A percentile compares a stretch with the other conserved stretches of the same genome.
Conservation (phyloP, 805 yeast genomes). For the Ogataea pilisensis region DNA sequence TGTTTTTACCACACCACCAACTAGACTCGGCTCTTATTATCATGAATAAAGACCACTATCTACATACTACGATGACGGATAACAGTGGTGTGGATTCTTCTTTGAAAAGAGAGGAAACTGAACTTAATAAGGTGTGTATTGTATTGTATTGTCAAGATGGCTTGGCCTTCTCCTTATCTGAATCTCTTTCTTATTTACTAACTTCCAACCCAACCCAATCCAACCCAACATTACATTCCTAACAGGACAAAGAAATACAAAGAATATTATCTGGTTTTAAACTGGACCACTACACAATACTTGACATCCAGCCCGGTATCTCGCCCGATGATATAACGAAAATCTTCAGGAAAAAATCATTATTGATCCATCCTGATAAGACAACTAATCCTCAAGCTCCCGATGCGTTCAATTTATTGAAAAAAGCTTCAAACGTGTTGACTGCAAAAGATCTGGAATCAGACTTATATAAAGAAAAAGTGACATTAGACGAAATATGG, state of each 20-base stretch:
- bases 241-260: conserved; percentile 53
- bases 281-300: conserved; percentile 51
- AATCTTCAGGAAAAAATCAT: conserved; percentile 52
- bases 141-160: too few relatives aligned
- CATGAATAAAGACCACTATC: too few relatives aligned
- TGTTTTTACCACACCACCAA: too few relatives aligned
- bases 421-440: conserved; percentile 47
- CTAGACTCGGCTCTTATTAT: too few relatives aligned
- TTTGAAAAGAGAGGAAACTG: conserved; percentile 18
- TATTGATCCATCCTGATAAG: conserved; percentile 69
- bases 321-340: conserved; percentile 39
- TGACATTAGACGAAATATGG: conserved; percentile 40
- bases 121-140: conserved; percentile 16
- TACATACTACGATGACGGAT: conserved; percentile 4
- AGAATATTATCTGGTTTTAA: conserved; percentile 46
- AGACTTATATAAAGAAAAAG: conserved; percentile 25
- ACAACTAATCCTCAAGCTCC: conserved; percentile 53
- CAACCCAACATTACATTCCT: too few relatives aligned
- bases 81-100: conserved; percentile 11
- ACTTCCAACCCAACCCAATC: too few relatives aligned
- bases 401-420: conserved; percentile 56
- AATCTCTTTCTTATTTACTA: too few relatives aligned
- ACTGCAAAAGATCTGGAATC: conserved; percentile 2
- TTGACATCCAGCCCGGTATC: conserved; percentile 43
- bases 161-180: too few relatives aligned